Percentiles rank a stretch among this genome's conserved stretches.
These are phyloP conservation scores for Chalciporus piperatus DNA, from an alignment of 768 basidiomycete genomes.

Conservation along the genomic window DNA sequence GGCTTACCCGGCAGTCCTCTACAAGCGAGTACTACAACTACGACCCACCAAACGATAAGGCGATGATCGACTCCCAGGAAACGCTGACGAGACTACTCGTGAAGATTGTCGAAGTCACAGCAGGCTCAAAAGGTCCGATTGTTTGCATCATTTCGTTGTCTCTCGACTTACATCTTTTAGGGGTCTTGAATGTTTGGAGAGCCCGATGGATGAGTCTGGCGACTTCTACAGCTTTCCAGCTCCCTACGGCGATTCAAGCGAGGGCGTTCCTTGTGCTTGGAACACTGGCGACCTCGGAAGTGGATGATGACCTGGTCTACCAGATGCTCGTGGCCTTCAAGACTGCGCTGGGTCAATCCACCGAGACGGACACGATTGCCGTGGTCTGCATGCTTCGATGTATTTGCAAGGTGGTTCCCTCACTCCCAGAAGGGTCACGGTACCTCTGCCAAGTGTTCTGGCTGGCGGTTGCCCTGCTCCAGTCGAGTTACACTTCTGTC, in stretches of 20 bases:
- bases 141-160: neutral
- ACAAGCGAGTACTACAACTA: constrained; percentile 66
- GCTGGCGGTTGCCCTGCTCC: constrained; percentile 81
- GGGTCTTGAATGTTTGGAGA: constrained; percentile 83
- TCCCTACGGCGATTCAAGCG: constrained; percentile 83
- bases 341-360: constrained; percentile 64
- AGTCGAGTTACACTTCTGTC: constrained; percentile 70
- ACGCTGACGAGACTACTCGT: constrained; percentile 60
- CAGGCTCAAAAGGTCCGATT: constrained; percentile 64
- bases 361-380: constrained; percentile 64
- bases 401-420: constrained; percentile 73
- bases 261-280: constrained; percentile 84
- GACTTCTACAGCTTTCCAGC: constrained; percentile 86
- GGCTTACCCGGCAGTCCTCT: constrained; percentile 58
- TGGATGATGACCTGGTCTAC: constrained; percentile 91
- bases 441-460: constrained; percentile 80
- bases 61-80: constrained; percentile 64
- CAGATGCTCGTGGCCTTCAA: constrained; percentile 89
- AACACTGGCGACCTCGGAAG: constrained; percentile 75
- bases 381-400: constrained; percentile 89
- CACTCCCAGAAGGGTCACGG: constrained; percentile 62
- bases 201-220: constrained; percentile 92
- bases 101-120: constrained; percentile 58
- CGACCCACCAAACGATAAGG: constrained; percentile 52
- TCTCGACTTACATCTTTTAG: constrained; percentile 36